These are phyloP conservation scores for Protea cynaroides DNA, from an alignment of 164 flowering plant species.

Conservation along the genomic window DNA sequence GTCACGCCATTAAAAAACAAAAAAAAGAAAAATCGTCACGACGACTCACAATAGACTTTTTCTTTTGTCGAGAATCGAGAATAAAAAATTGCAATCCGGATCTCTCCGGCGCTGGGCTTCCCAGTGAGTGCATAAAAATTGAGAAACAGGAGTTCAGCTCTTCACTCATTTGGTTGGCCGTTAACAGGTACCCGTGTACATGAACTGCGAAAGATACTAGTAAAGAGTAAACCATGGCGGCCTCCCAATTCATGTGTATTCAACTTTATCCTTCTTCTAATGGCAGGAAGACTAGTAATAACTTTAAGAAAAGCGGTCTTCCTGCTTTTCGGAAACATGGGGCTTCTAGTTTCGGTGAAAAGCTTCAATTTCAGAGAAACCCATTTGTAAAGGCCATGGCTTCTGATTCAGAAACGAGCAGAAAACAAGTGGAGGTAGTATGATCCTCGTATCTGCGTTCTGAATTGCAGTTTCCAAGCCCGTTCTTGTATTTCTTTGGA, in stretches of 20 bases:
- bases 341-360: conserved; percentile 16
- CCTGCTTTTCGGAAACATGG: conserved; percentile 24
- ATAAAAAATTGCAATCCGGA: no score
- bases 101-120: no score
- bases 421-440: conserved; percentile 57
- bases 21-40: no score
- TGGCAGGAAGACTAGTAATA: conserved; percentile 23
- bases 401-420: conserved; percentile 31
- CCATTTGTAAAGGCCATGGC: conserved; percentile 33
- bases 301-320: conserved; percentile 12
- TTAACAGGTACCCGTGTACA: no score
- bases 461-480: background rate
- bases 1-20: no score
- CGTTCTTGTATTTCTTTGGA: background rate
- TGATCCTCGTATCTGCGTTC: background rate
- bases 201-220: no score
- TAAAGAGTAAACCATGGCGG: conserved; percentile 29
- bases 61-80: no score
- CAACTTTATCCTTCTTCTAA: conserved; percentile 18
- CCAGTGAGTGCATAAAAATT: no score
- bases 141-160: no score
- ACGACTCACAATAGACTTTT: no score
- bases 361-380: conserved; percentile 21
- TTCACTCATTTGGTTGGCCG: no score
- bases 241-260: conserved; percentile 32